Base-by-base conservation (phyloP, 108 stramenopile species). In the Nannochloropsis granulata region DNA sequence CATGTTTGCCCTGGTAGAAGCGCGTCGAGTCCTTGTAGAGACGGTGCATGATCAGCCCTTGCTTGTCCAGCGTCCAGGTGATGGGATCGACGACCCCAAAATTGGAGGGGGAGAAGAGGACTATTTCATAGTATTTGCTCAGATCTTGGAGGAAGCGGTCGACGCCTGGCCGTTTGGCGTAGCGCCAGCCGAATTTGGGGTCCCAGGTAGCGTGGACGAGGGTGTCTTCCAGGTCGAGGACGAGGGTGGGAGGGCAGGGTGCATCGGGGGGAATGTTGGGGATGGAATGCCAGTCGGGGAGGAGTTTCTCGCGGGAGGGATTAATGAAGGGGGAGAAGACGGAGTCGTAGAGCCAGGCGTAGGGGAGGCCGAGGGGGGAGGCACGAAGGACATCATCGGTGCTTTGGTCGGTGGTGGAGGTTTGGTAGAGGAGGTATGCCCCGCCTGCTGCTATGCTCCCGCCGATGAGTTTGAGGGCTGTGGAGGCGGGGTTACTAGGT, bases 91-190 rank as follows among this genome's bases (percentile, higher is more conserved):
- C 56, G 21, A 71, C 56, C 56, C 56, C 56, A 10, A 71, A 71
- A n/a, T 71, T 71, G 56, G 94, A 94, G 44, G 92, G 91, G 21
- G 56, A 71, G 85, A 95, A 97, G 79, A 98, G 87, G 10, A 97
- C 97, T 84, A 98, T 95, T 88, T 98, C 97, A 87, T 98, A 98
- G 87, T 96, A 95, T 87, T 95, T 95, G 79, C 93, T 91, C 90
- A 98, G 92, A 16, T 93, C 93, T 21, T 91, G 84, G 34, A 98
- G 89, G 84, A 98, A 96, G 84, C 94, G 94, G 83, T 98, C 97
- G 23, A 96, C 94, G 24, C 97, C 97, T 8, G 97, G 97, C 23
- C 97, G 94, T 87, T 97, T 97, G 81, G 96, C 97, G 78, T 94
- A 93, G 16, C 97, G 91, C 96, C 96, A 98, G 85, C 97, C 97